Evolutionary conservation across 2,329 filamentous ascomycete species (phyloP), one percentile per base, ranked within the genome.

Genomic region (Aspergillus sclerotialis): DNA sequence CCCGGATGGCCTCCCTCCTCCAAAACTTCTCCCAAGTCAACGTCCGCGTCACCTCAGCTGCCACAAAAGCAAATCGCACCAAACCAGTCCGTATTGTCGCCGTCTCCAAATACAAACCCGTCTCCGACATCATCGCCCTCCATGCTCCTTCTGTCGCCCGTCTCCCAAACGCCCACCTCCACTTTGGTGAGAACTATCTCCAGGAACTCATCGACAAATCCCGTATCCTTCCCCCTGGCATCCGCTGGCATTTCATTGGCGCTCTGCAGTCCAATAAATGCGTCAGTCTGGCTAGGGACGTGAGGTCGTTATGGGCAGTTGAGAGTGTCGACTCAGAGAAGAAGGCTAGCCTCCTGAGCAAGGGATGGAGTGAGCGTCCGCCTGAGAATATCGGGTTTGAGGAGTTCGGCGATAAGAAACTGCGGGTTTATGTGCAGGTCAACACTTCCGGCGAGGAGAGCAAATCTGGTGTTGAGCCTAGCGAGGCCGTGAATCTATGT

Each of bases 161-260:
- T 49, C 62, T 70, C 0, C 69, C 73, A 1, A 60, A 67, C 18
- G 61, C 66, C 1, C 84, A 89, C 35, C 48, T 70, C 12, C 86
- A 98, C 65, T 96, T 96, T 60, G 92, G 92, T 50, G 92, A 98
- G 66, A 98, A 98, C 69, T 98, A 98, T 67, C 74, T 83, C 4
- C 84, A 90, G 63, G 92, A 98, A 63, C 75, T 98, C 35, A 72
- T 75, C 39, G 83, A 94, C 58, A 98, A 98, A 63, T 82, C 87
- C 2, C 73, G 75, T 23, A 58, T 94, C 13, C 75, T 98, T 8
- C 90, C 92, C 0, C 65, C 53, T 4, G 52, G 67, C 21, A 84
- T 98, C 46, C 74, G 75, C 50, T 98, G 92, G 92, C 92, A 98
- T 63, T 95, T 96, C 62, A 98, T 96, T 58, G 92, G 92, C 25